These are phyloP conservation scores for Clarireedia paspali DNA, from an alignment of 2,329 filamentous ascomycete species.

Conservation along the genomic window DNA sequence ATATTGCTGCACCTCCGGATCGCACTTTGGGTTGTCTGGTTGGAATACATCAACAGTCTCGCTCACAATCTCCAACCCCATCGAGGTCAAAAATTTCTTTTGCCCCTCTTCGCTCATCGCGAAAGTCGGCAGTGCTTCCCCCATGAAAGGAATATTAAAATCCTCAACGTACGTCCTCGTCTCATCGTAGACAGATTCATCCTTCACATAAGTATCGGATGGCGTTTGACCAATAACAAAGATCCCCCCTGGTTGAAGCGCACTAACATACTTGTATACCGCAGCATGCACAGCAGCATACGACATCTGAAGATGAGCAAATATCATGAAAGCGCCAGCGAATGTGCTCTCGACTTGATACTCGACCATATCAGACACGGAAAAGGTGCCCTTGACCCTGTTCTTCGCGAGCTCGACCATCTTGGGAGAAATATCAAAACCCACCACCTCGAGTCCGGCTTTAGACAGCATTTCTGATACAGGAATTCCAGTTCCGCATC, in stretches of 20 bases:
- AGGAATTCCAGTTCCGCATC: conserved; percentile 30
- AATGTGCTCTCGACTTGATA: conserved; percentile 19
- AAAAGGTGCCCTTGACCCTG: conserved; percentile 15
- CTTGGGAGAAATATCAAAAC: conserved; percentile 31
- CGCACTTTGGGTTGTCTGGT: conserved; percentile 17
- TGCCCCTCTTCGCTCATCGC: conserved; percentile 21
- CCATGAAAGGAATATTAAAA: conserved; percentile 21
- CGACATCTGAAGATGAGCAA: conserved; percentile 23
- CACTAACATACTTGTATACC: conserved; percentile 18
- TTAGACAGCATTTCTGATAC: conserved; percentile 21
- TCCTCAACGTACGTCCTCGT: conserved; percentile 20
- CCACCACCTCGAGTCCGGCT: conserved; percentile 14
- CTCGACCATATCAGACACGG: conserved; percentile 13
- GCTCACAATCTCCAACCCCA: conserved; percentile 22
- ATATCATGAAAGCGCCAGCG: conserved; percentile 27
- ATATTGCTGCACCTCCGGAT: conserved; percentile 11
- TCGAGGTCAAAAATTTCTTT: conserved; percentile 16
- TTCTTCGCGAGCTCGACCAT: conserved; percentile 9
- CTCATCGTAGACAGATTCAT: conserved; percentile 26
- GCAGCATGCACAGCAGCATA: conserved; percentile 25
- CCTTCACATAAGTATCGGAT: conserved; percentile 25
- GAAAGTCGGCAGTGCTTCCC: conserved; percentile 17
- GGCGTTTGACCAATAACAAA: conserved; percentile 26
- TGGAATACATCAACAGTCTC: conserved; percentile 19
- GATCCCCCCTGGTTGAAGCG: conserved; percentile 22